phyloP scores from a whole-genome alignment of 129 eudicot species.

The Flaveria linearis region DNA sequence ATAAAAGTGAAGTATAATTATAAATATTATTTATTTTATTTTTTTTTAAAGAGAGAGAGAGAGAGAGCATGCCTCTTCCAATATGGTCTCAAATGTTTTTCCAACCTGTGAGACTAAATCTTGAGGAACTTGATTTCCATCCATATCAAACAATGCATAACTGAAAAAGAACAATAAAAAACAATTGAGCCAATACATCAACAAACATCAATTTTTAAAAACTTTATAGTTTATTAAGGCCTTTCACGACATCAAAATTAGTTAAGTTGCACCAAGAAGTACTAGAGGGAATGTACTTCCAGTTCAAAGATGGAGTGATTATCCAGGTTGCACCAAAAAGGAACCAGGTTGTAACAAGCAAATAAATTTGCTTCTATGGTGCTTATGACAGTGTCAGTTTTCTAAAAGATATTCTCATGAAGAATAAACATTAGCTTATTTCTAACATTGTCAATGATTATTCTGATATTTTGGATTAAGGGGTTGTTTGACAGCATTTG shows the following conservation, averaged over 20 bases:
- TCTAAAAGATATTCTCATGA: neutral
- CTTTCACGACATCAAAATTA: slow-evolving; percentile 1
- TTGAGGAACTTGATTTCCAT: slow-evolving; percentile 89
- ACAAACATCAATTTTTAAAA: neutral
- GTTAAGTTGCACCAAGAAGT: neutral
- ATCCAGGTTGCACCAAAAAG: neutral
- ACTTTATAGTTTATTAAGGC: neutral
- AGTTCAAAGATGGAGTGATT: neutral
- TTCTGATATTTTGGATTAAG: neutral
- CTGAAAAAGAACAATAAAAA: slow-evolving; percentile 42
- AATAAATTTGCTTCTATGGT: neutral
- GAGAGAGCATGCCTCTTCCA: slow-evolving; percentile 71
- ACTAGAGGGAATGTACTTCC: neutral
- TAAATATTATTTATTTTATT: neutral
- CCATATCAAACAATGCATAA: slow-evolving; percentile 89
- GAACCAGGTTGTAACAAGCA: slow-evolving; percentile 10
- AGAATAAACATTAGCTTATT: neutral
- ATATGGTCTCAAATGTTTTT: slow-evolving; percentile 67
- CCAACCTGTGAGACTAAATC: slow-evolving; percentile 90
- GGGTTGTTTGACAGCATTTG: too few relatives aligned
- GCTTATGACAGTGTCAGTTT: neutral
- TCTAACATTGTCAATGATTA: neutral
- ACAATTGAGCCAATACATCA: slow-evolving; percentile 15
- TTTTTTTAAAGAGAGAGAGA: neutral
- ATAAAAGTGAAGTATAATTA: neutral